A percentile compares a stretch with the other conserved stretches of the same genome.
phyloP scores from a whole-genome alignment of 441 rosid species.

The Lagerstroemia fauriei region DNA sequence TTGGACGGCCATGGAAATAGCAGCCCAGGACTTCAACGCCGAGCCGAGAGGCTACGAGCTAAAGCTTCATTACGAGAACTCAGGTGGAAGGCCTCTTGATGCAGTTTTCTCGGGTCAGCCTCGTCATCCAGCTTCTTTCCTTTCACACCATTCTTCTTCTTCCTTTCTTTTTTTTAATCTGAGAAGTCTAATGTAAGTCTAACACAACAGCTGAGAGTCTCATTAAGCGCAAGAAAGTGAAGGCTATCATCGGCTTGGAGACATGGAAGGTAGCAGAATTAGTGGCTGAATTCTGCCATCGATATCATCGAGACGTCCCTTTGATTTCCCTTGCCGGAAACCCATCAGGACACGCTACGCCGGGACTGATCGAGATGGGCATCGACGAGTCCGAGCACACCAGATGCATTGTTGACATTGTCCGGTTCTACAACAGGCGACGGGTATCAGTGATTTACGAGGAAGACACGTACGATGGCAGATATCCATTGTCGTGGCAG shows the following conservation, averaged over 20 bases:
- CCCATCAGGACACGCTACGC: conserved; percentile 29
- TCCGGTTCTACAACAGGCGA: conserved; percentile 40
- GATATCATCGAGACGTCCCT: conserved; percentile 37
- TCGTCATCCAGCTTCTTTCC: not conserved
- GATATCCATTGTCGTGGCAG: conserved; percentile 35
- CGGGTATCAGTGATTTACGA: conserved; percentile 44
- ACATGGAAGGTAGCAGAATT: conserved; percentile 52
- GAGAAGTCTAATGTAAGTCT: no score
- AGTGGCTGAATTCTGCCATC: conserved; percentile 46
- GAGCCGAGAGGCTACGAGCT: conserved; percentile 27
- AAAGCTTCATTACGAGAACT: conserved; percentile 36
- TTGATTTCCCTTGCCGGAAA: conserved; percentile 44
- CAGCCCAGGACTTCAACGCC: conserved; percentile 38
- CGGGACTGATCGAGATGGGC: conserved; percentile 37
- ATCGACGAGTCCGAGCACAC: conserved; percentile 33
- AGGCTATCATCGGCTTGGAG: conserved; percentile 48
- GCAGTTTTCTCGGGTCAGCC: conserved; percentile 41
- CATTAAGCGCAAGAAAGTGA: conserved; percentile 36
- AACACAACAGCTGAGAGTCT: conserved; percentile 39
- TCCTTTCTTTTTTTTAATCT: no score
- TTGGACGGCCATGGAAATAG: conserved; percentile 44
- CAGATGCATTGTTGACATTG: conserved; percentile 43
- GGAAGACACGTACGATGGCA: conserved; percentile 42
- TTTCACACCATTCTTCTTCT: not conserved
- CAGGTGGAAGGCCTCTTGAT: conserved; percentile 35